phyloP scores from a whole-genome alignment of 192 early-diverging fungal genomes.

The Tieghemiomyces parasiticus region DNA sequence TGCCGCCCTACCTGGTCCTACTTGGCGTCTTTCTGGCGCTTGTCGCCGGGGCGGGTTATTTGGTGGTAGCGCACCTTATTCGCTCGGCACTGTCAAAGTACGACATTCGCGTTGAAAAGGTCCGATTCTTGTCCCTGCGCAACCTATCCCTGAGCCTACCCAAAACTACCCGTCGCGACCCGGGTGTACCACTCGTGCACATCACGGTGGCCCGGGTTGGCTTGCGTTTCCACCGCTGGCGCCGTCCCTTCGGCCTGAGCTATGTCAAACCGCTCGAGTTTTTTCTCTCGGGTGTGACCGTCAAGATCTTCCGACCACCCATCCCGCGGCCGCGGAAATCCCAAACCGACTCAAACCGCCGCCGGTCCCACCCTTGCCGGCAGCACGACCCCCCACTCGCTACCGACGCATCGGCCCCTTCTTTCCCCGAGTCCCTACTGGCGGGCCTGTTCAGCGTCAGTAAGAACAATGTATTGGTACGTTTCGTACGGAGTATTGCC shows the following conservation, averaged over 20 bases:
- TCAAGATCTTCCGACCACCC: constrained; percentile 10
- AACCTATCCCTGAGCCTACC: constrained; percentile 5
- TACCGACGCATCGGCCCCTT: not conserved
- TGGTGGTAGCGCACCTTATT: not conserved
- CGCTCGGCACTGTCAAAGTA: constrained; percentile 1
- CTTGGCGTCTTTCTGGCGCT: too few relatives aligned
- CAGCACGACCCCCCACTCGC: too few relatives aligned
- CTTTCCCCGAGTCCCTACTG: not conserved
- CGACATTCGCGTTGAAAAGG: constrained; percentile 10
- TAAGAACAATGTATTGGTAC: constrained; percentile 9
- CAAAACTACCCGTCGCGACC: not conserved
- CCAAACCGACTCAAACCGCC: not conserved
- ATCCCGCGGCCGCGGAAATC: not conserved
- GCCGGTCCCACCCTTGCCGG: not conserved
- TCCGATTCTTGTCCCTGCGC: constrained; percentile 8
- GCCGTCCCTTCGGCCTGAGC: constrained; percentile 5
- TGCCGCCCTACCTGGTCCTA: too few relatives aligned
- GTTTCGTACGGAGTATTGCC: not conserved
- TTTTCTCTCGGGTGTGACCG: constrained; percentile 5
- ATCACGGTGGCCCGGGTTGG: constrained; percentile 7
- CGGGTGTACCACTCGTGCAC: not conserved
- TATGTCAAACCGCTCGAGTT: constrained; percentile 11
- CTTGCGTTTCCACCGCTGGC: constrained; percentile 9
- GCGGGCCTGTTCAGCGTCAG: constrained; percentile 1
- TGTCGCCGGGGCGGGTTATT: not conserved